These are phyloP conservation scores for Eleusine indica DNA, from an alignment of 176 grass and related monocot genomes.

Conservation along the genomic window DNA sequence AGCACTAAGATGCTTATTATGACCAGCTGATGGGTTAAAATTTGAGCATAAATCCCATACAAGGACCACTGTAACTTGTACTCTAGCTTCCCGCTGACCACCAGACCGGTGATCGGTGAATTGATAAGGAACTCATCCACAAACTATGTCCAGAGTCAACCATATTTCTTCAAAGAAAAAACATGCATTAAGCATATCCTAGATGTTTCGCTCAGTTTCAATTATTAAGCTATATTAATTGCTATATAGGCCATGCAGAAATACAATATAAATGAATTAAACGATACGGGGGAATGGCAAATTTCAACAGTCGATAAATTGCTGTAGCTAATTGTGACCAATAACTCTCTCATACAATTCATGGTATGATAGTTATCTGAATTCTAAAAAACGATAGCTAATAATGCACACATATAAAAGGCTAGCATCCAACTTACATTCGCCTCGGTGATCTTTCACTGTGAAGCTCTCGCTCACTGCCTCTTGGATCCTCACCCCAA, in stretches of 20 bases:
- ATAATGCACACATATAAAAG: neutral
- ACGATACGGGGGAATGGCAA: neutral
- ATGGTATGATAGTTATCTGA: neutral
- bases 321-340: neutral
- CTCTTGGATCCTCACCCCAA: constrained; percentile 50
- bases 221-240: too few species aligned
- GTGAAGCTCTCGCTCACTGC: constrained; percentile 62
- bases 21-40: too few species aligned
- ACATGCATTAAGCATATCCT: neutral
- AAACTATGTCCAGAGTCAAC: neutral
- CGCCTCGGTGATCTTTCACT: constrained; percentile 78
- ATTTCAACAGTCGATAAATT: neutral
- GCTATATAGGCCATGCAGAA: neutral
- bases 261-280: neutral
- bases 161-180: neutral
- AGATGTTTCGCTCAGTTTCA: neutral
- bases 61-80: too few species aligned
- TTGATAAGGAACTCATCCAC: neutral
- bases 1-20: too few species aligned
- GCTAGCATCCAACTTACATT: constrained; percentile 49
- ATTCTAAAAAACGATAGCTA: neutral
- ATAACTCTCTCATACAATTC: neutral
- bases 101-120: neutral
- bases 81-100: too few species aligned
- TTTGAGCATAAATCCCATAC: too few species aligned